These are phyloP conservation scores for Lojkania enalia DNA, from an alignment of 2,329 filamentous ascomycete species.

Conservation along the genomic window DNA sequence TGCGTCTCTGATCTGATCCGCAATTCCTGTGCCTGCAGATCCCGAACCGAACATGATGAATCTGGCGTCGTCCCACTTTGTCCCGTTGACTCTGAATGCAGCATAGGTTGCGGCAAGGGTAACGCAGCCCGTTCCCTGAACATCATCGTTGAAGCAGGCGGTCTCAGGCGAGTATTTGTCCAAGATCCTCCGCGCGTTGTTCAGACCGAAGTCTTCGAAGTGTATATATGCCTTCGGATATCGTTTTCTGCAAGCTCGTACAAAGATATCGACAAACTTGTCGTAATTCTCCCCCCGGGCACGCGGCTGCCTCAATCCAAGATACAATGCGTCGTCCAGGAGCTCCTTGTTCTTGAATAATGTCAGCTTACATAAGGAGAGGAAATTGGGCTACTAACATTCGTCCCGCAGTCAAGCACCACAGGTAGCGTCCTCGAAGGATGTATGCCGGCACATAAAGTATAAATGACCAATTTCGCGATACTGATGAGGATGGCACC, in stretches of 20 bases:
- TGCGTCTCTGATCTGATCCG: slow-evolving; percentile 79
- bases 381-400: slow-evolving; percentile 50
- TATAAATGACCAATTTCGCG: slow-evolving; percentile 81
- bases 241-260: slow-evolving; percentile 66
- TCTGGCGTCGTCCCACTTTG: slow-evolving; percentile 68
- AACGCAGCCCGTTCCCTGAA: slow-evolving; percentile 87
- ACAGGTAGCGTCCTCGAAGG: slow-evolving; percentile 78
- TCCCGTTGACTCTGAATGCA: slow-evolving; percentile 68
- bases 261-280: slow-evolving; percentile 74
- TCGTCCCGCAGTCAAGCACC: slow-evolving; percentile 82
- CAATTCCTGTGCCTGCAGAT: slow-evolving; percentile 81
- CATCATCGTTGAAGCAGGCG: slow-evolving; percentile 88
- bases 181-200: slow-evolving; percentile 74
- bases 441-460: slow-evolving; percentile 84
- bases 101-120: slow-evolving; percentile 82
- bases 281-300: slow-evolving; percentile 74
- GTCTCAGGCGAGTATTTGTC: slow-evolving; percentile 74
- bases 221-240: slow-evolving; percentile 84
- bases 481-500: slow-evolving; percentile 83
- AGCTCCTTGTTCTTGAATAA: slow-evolving; percentile 65
- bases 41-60: slow-evolving; percentile 80
- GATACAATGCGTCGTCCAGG: slow-evolving; percentile 75
- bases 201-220: slow-evolving; percentile 84
- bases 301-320: slow-evolving; percentile 70
- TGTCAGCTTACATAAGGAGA: background rate